Percentiles rank a stretch among this genome's conserved stretches.
Conservation (phyloP, 1,284 basidiomycete genomes). For the Gymnopus androsaceus region DNA sequence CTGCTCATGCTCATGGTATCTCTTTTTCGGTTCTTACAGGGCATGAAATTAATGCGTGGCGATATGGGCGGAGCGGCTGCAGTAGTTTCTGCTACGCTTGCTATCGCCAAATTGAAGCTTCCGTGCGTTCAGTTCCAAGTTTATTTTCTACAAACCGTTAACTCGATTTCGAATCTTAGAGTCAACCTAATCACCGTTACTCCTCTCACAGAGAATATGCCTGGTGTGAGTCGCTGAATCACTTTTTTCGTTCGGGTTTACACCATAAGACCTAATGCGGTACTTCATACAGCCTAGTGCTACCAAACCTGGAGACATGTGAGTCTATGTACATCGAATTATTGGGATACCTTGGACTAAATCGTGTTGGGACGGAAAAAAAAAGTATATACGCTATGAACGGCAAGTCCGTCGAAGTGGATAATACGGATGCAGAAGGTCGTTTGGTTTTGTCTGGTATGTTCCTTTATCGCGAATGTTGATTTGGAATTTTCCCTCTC, state of each 20-base stretch:
- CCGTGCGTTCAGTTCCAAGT: conserved; percentile 49
- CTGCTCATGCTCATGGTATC: too few species aligned
- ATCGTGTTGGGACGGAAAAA: conserved; percentile 7
- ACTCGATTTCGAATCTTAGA: conserved; percentile 34
- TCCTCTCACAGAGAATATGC: conserved; percentile 88
- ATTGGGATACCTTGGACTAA: neutral
- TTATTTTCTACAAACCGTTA: neutral
- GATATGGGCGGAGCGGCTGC: conserved; percentile 91
- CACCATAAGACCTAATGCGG: neutral
- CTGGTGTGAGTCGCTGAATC: conserved; percentile 42
- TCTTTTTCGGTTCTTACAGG: conserved; percentile 35
- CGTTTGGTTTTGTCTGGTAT: conserved; percentile 74
- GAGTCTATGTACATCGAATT: conserved; percentile 23
- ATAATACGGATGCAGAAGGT: conserved; percentile 90
- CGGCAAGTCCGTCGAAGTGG: conserved; percentile 85
- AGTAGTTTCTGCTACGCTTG: conserved; percentile 71
- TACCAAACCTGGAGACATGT: conserved; percentile 88
- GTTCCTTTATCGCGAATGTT: conserved; percentile 21
- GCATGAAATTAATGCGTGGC: conserved; percentile 80
- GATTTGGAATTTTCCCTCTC: neutral
- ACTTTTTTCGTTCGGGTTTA: neutral
- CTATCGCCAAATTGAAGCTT: conserved; percentile 79
- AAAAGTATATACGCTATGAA: conserved; percentile 85
- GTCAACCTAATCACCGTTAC: conserved; percentile 76
- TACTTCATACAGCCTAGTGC: conserved; percentile 56